Percentiles rank a stretch among this genome's conserved stretches.
phyloP scores from a whole-genome alignment of 2,329 filamentous ascomycete genomes.

The Amauroascus verrucosus region DNA sequence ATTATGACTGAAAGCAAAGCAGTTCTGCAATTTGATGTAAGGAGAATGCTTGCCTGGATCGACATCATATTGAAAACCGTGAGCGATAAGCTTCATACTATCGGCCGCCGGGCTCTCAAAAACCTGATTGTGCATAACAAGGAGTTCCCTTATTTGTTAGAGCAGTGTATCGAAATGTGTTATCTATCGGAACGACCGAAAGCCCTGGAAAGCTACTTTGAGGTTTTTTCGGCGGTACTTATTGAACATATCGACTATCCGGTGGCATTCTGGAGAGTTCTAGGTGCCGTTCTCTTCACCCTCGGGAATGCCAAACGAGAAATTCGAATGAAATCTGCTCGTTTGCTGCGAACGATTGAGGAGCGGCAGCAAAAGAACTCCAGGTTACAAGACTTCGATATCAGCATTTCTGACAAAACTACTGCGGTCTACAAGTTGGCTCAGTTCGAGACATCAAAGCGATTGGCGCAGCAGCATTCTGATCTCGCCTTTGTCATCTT shows the following conservation, averaged over 20 bases:
- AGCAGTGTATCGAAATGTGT: conserved; percentile 84
- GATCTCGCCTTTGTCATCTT: conserved; percentile 89
- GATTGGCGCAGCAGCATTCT: conserved; percentile 76
- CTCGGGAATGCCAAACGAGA: conserved; percentile 84
- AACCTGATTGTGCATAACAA: conserved; percentile 87
- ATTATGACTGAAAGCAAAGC: conserved; percentile 80
- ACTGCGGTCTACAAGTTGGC: conserved; percentile 96
- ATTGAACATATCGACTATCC: conserved; percentile 73
- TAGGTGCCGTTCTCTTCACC: conserved; percentile 81
- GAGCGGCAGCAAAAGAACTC: conserved; percentile 74
- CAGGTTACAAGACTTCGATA: conserved; percentile 93
- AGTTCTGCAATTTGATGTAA: conserved; percentile 82
- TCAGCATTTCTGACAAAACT: conserved; percentile 96
- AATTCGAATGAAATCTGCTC: conserved; percentile 77
- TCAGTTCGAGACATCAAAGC: conserved; percentile 90
- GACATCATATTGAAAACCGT: conserved; percentile 86
- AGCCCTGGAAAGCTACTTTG: conserved; percentile 88
- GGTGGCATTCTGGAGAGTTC: conserved; percentile 78
- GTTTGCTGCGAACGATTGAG: conserved; percentile 70
- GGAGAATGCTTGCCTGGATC: conserved; percentile 89
- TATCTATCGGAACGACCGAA: conserved; percentile 73
- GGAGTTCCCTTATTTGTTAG: conserved; percentile 72
- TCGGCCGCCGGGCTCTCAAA: conserved; percentile 75
- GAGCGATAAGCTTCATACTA: conserved; percentile 84
- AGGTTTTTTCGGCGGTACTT: conserved; percentile 79